Base-by-base conservation (phyloP, 768 basidiomycete genomes). In the Cystobasidium ongulense region DNA sequence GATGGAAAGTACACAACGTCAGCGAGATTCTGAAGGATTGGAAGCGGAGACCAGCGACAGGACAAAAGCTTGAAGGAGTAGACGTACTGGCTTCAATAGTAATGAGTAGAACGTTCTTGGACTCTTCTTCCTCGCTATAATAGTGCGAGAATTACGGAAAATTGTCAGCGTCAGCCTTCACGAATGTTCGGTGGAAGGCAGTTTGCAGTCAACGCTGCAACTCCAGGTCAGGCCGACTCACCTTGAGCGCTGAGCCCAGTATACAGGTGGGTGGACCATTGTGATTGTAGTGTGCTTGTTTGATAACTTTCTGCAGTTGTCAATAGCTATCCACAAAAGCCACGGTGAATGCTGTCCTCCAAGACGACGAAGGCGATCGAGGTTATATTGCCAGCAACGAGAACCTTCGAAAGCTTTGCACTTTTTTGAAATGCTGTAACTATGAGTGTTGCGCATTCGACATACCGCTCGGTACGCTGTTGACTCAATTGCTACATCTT, bases 41-140 rank as follows among this genome's bases (percentile, higher is more conserved):
- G 11, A 4, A 50, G 65, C 25, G 65, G 4, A 8, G 68, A 41
- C 41, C 17, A 33, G 1, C 11, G 38, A n/a, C 67, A 23, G 68
- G 33, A 23, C 27, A 2, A 43, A 41, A 33, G 38, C 33, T 39
- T 15, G 10, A 23, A 18, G 29, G 18, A 36, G 21, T 18, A 71
- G 29, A 61, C 68, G 50, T 41, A 71, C 68, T 36, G 7, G 43
- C 54, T 59, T 71, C 68, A 35, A 71, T 71, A 33, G 68, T 71
- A 18, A 71, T 36, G n/a, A 71, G 33, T 8, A 71, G 68, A 36
- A 57, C 38, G 68, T 71, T 71, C 68, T 71, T 71, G 50, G 50
- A 54, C 68, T 71, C 68, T n/a, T 71, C 68, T 23, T 71, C 68
- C 68, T 71, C 68, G 68, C 68, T 71, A 53, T 31, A 41, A 23